Conservation (phyloP, 768 basidiomycete genomes). For the Chalciporus pseudorubinellus region DNA sequence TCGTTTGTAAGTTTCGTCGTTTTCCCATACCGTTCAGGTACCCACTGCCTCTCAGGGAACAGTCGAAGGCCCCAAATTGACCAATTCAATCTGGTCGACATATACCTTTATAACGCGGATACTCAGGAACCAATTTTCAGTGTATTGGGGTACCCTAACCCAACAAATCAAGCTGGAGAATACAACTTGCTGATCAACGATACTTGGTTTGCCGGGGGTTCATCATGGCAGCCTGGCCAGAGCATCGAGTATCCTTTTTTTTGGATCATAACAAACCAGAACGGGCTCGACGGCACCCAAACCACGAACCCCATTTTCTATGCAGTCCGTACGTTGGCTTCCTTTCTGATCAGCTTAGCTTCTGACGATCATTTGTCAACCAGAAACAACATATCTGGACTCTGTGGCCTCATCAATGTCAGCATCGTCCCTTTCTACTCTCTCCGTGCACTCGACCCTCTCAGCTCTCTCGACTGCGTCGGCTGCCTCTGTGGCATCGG, state of each 20-base stretch:
- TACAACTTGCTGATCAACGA: conserved; percentile 63
- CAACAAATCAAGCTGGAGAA: conserved; percentile 54
- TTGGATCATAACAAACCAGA: conserved; percentile 71
- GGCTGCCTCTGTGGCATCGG: conserved; percentile 39
- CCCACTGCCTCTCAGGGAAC: conserved; percentile 56
- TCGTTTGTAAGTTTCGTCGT: conserved; percentile 65
- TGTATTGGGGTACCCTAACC: conserved; percentile 45
- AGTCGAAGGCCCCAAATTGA: conserved; percentile 63
- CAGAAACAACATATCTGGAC: conserved; percentile 77
- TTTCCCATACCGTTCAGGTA: conserved; percentile 9
- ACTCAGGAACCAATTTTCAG: conserved; percentile 50
- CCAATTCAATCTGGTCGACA: conserved; percentile 62
- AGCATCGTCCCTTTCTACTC: conserved; percentile 30
- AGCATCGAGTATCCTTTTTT: conserved; percentile 68
- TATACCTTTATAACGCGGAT: conserved; percentile 78
- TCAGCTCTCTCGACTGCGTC: conserved; percentile 33
- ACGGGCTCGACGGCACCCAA: conserved; percentile 55
- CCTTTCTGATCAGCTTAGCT: not conserved
- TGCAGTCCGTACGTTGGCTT: conserved; percentile 69
- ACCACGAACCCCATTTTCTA: conserved; percentile 70
- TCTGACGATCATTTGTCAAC: conserved; percentile 7
- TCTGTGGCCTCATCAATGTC: conserved; percentile 59
- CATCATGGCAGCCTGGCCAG: conserved; percentile 43
- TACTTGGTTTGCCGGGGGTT: conserved; percentile 64
- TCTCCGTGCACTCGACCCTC: conserved; percentile 33